Percentiles rank a stretch among this genome's conserved stretches.
phyloP scores from a whole-genome alignment of 202 grass and related monocot species.

The Setaria italica region DNA sequence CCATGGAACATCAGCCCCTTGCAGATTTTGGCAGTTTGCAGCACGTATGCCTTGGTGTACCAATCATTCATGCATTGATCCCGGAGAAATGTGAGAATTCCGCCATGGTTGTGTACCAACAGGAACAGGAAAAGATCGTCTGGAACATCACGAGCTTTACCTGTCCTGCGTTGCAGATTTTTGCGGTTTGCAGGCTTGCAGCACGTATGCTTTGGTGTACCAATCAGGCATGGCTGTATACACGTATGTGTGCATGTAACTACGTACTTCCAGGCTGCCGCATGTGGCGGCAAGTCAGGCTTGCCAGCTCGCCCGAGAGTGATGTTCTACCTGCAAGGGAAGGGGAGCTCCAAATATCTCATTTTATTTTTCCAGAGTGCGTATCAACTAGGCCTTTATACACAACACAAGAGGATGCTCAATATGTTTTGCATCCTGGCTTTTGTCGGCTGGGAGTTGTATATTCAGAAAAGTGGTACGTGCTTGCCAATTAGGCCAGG shows the following conservation, averaged over 20 bases:
- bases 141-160: neutral
- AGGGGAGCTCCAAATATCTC: neutral
- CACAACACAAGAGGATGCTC: neutral
- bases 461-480: neutral
- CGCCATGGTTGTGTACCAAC: no score
- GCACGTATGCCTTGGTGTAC: neutral
- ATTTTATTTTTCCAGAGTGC: neutral
- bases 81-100: no score
- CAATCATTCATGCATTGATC: neutral
- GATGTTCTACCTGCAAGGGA: slow-evolving; percentile 19
- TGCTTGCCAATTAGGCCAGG: neutral
- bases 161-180: neutral
- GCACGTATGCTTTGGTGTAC: neutral
- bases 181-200: slow-evolving; percentile 2
- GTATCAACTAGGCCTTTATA: neutral
- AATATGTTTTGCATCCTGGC: neutral
- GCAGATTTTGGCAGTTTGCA: neutral
- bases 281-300: slow-evolving; percentile 33
- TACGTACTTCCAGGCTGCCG: slow-evolving; percentile 10
- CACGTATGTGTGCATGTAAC: neutral
- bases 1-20: no score
- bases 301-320: slow-evolving; percentile 31
- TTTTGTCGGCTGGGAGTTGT: slow-evolving; percentile 30
- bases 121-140: neutral
- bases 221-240: neutral